Evolutionary conservation across 1,284 basidiomycete species (phyloP), one percentile per base, ranked within the genome.

Genomic region (Salmacisia buchloeana): DNA sequence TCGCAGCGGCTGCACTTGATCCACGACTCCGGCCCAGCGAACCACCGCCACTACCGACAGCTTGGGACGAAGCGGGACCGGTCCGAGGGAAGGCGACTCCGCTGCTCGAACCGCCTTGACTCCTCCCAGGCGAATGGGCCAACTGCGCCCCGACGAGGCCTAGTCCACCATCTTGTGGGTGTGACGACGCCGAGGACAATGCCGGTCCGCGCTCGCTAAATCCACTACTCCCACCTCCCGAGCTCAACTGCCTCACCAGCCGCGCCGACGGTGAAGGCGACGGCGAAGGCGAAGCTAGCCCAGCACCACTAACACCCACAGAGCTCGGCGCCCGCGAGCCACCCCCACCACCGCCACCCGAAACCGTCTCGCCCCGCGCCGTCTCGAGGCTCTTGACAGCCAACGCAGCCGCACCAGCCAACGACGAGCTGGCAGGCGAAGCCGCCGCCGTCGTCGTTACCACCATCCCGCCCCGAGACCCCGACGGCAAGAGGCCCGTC

Each of bases 301-400:
- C 18, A 18, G 49, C 31, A 2, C 49, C 45, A n/a, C n/a, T n/a
- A n/a, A n/a, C n/a, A n/a, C n/a, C n/a, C n/a, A n/a, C n/a, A n/a
- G n/a, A n/a, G n/a, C 49, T 54, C 27, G 31, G 12, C 29, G 12
- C 18, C 13, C 29, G 49, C 12, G 27, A 31, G 10, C 49, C 27
- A 1, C 6, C 15, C 29, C 49, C 49, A 4, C 27, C 25, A 33
- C 49, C 27, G 10, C 41, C 41, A 18, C 41, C 18, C 23, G 29
- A 27, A 12, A 31, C 27, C 15, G 25, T 54, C 29, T 54, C 49
- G 27, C 49, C 49, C 9, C 49, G 49, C 25, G 49, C 49, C 27
- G 49, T 54, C 4, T 27, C 49, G 13, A 54, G 49, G 34, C 49
- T 54, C 49, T 54, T 13, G 7, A 54, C 49, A 31, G 49, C 49